phyloP scores from a whole-genome alignment of 768 basidiomycete species.

The Tulasnella calospora region DNA sequence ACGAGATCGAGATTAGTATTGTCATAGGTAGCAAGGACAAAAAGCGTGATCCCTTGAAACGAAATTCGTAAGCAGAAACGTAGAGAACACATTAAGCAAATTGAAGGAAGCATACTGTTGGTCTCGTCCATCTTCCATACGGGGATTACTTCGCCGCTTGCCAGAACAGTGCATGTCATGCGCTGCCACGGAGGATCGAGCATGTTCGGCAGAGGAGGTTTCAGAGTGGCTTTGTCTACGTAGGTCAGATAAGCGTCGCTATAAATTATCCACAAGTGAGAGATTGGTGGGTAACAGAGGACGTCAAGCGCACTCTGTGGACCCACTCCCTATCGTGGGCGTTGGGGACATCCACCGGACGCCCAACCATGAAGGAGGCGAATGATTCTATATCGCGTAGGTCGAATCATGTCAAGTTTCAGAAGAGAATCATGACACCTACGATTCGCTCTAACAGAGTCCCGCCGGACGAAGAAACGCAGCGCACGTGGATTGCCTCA shows the following conservation, averaged over 20 bases:
- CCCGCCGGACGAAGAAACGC: background rate
- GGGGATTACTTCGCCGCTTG: background rate
- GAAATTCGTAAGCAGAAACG: background rate
- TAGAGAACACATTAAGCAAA: background rate
- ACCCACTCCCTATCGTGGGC: background rate
- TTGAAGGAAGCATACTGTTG: background rate
- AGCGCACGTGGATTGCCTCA: background rate
- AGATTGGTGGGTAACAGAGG: background rate
- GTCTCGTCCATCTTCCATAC: background rate
- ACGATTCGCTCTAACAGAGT: background rate
- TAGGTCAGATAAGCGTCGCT: background rate
- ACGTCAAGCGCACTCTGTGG: background rate
- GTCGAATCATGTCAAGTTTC: background rate
- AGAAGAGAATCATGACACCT: background rate
- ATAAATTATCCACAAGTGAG: background rate
- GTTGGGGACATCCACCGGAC: background rate
- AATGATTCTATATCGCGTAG: background rate
- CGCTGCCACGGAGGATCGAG: background rate
- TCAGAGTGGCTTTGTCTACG: background rate
- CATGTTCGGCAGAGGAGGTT: accelerated
- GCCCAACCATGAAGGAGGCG: background rate
- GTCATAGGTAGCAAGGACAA: background rate
- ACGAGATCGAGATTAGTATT: background rate
- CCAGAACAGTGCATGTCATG: background rate
- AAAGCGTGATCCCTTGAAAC: background rate